Evolutionary conservation across 1,284 basidiomycete genomes (phyloP).

Genomic region (Ceratobasidium sp.): DNA sequence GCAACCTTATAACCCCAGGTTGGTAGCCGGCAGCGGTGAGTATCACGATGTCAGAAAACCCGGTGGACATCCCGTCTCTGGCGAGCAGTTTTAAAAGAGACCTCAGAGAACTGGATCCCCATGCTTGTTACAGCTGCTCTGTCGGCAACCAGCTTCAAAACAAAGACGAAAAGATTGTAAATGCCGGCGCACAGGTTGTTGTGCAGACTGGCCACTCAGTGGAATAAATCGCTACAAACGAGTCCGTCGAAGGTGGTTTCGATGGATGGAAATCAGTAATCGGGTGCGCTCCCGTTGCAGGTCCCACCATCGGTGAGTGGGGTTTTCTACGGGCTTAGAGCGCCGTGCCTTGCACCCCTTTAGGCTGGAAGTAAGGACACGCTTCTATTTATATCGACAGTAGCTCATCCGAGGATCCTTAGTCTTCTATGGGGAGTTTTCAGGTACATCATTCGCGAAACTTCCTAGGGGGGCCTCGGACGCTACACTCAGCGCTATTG

Average conservation of each 20-base stretch:
- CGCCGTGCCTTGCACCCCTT: no score
- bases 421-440: constrained; percentile 42
- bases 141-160: background rate
- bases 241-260: constrained; percentile 28
- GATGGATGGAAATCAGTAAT: constrained; percentile 26
- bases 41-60: no score
- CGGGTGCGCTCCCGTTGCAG: constrained; percentile 13
- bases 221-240: constrained; percentile 1
- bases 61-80: background rate
- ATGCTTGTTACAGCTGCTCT: background rate
- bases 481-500: constrained; percentile 38
- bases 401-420: background rate
- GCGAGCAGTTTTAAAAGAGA: background rate
- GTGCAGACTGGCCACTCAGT: background rate
- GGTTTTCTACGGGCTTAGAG: no score
- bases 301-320: constrained; percentile 20
- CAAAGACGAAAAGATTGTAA: background rate
- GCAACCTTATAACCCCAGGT: no score
- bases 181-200: background rate
- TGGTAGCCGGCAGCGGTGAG: no score
- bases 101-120: background rate
- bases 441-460: constrained; percentile 38
- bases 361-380: constrained; percentile 21
- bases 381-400: background rate
- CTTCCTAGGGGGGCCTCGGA: constrained; percentile 37